These are phyloP conservation scores for Fusarium foetens DNA, from an alignment of 2,329 filamentous ascomycete species.

Conservation along the genomic window DNA sequence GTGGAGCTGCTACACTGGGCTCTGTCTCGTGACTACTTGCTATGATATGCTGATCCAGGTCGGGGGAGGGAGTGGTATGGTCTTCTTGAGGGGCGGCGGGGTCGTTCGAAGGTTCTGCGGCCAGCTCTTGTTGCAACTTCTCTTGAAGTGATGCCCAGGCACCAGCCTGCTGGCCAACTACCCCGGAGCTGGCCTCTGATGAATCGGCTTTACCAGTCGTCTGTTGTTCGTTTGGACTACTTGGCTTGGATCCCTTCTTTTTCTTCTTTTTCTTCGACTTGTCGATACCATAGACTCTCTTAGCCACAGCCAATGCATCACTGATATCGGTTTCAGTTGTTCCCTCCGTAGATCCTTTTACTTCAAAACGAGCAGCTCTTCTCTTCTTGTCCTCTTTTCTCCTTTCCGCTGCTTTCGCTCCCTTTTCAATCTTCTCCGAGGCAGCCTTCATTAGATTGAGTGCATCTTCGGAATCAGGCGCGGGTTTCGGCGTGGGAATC, in stretches of 20 bases:
- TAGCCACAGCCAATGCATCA: conserved; percentile 38
- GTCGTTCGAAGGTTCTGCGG: neutral
- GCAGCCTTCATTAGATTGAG: neutral
- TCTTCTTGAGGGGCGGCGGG: neutral
- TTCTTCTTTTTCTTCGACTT: conserved; percentile 1
- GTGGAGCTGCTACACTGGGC: neutral
- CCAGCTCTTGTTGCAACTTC: conserved; percentile 37
- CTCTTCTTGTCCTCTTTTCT: neutral
- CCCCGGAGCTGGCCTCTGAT: neutral
- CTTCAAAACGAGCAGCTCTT: neutral
- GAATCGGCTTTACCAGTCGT: neutral
- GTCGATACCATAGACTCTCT: conserved; percentile 40
- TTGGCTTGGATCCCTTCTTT: neutral
- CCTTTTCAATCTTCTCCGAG: neutral
- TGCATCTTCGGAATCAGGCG: neutral
- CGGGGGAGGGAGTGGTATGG: neutral
- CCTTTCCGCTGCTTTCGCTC: neutral
- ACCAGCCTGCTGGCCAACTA: conserved; percentile 12
- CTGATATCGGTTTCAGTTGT: conserved; percentile 26
- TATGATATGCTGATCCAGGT: neutral
- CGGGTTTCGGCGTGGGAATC: neutral
- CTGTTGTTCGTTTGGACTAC: neutral
- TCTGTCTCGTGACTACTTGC: neutral
- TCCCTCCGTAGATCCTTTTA: neutral
- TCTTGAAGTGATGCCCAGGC: conserved; percentile 46